phyloP scores from a whole-genome alignment of 345 rosid species.

The Noccaea bulbosa region DNA sequence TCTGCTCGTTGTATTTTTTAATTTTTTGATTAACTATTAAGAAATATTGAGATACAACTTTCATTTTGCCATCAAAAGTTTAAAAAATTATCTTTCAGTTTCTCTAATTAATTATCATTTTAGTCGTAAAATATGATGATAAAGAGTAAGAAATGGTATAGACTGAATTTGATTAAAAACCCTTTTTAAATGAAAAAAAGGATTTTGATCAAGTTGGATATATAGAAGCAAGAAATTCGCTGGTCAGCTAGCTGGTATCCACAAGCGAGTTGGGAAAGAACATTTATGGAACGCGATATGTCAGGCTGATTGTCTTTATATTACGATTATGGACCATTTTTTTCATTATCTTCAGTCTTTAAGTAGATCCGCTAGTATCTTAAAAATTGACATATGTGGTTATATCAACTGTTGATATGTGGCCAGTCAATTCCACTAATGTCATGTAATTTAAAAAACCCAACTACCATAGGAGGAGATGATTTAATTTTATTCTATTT shows the following conservation, averaged over 20 bases:
- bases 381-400: constrained; percentile 20
- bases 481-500: neutral
- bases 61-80: too few relatives aligned
- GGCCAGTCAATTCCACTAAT: too few relatives aligned
- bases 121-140: too few relatives aligned
- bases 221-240: neutral
- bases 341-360: neutral
- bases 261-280: constrained; percentile 14
- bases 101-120: too few relatives aligned
- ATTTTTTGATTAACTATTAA: too few relatives aligned
- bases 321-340: neutral
- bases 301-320: constrained; percentile 18
- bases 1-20: too few relatives aligned
- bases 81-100: too few relatives aligned
- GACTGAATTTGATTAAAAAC: too few relatives aligned
- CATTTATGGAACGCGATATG: neutral
- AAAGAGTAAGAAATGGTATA: too few relatives aligned
- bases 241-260: constrained; percentile 22
- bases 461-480: neutral
- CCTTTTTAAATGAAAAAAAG: too few relatives aligned
- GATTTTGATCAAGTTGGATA: too few relatives aligned
- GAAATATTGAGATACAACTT: too few relatives aligned
- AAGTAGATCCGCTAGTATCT: constrained; percentile 2
- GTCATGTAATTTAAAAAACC: neutral
- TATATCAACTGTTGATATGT: neutral